These are phyloP conservation scores for Yamadazyma sp. DNA, from an alignment of 1,139 yeast genomes.

Conservation along the genomic window DNA sequence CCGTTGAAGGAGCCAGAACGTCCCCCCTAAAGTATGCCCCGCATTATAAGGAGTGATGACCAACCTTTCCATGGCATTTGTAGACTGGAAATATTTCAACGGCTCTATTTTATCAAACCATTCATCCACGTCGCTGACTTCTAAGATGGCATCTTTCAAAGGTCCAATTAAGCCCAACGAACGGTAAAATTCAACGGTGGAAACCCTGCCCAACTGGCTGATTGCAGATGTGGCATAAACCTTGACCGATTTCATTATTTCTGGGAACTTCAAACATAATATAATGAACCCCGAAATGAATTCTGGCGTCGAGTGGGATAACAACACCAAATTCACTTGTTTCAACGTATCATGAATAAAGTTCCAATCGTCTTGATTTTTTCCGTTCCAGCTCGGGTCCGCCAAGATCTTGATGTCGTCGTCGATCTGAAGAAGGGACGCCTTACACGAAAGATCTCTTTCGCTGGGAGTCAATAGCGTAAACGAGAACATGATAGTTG, in stretches of 20 bases:
- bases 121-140: conserved; percentile 74
- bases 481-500: conserved; percentile 39
- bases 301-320: conserved; percentile 84
- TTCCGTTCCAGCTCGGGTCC: conserved; percentile 76
- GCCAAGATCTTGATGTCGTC: conserved; percentile 53
- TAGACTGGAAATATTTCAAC: conserved; percentile 78
- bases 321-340: conserved; percentile 63
- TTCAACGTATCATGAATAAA: conserved; percentile 47
- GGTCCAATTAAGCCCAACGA: conserved; percentile 78
- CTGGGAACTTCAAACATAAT: conserved; percentile 62
- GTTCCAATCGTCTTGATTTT: conserved; percentile 33
- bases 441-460: conserved; percentile 36
- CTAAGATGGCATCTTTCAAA: conserved; percentile 56
- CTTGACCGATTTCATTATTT: conserved; percentile 61
- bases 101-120: conserved; percentile 70
- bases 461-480: conserved; percentile 35
- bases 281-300: conserved; percentile 81
- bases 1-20: conserved; percentile 76
- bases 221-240: conserved; percentile 89
- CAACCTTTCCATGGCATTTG: conserved; percentile 57
- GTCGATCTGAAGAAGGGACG: conserved; percentile 46
- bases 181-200: conserved; percentile 80
- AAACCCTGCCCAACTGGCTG: conserved; percentile 78
- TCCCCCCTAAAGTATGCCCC: conserved; percentile 93
- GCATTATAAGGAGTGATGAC: conserved; percentile 82